Evolutionary conservation across 352 stramenopile species (phyloP).

Genomic region (Globisporangium iwayamae): DNA sequence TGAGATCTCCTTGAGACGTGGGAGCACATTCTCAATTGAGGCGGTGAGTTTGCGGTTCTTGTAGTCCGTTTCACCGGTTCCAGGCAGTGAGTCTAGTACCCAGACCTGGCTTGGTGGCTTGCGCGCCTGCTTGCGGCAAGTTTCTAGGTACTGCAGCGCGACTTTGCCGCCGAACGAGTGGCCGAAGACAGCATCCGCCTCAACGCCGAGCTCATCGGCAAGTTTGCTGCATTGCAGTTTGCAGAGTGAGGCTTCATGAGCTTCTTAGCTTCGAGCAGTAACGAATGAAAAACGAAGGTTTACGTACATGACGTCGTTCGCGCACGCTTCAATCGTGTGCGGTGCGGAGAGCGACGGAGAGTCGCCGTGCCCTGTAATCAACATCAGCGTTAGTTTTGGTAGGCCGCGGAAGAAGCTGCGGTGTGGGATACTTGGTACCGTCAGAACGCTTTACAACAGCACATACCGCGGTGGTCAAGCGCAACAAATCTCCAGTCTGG

Average conservation of each 20-base stretch:
- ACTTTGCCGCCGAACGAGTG: constrained; percentile 84
- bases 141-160: constrained; percentile 61
- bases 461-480: constrained; percentile 60
- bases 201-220: constrained; percentile 42
- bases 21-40: constrained; percentile 74
- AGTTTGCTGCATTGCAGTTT: constrained; percentile 35
- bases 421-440: too few relatives aligned
- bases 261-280: not conserved
- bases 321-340: constrained; percentile 63
- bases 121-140: constrained; percentile 39
- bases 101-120: constrained; percentile 53
- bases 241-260: not conserved
- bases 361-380: constrained; percentile 54
- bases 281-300: not conserved
- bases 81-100: constrained; percentile 70
- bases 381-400: too few relatives aligned
- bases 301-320: constrained; percentile 64
- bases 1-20: constrained; percentile 65
- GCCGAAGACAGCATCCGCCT: constrained; percentile 58
- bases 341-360: constrained; percentile 61
- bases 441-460: too few relatives aligned
- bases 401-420: too few relatives aligned
- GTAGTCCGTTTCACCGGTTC: constrained; percentile 61
- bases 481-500: constrained; percentile 67
- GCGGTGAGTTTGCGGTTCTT: constrained; percentile 51